phyloP scores from a whole-genome alignment of 345 rosid genomes.

The Psidium guajava region DNA sequence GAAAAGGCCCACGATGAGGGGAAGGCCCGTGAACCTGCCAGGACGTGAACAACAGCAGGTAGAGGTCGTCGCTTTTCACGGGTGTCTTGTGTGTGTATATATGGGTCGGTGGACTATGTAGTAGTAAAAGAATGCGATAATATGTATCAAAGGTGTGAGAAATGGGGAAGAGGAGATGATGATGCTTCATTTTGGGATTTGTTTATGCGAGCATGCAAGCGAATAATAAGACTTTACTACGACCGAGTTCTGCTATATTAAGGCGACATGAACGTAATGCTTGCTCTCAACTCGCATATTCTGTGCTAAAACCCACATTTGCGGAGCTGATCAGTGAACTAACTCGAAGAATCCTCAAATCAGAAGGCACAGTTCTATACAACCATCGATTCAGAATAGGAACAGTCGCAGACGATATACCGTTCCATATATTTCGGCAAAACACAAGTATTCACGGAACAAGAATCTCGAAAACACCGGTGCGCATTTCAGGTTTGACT shows the following conservation, averaged over 20 bases:
- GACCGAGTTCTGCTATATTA: not conserved
- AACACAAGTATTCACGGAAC: not conserved
- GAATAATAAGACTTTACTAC: not conserved
- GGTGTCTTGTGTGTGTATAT: not conserved
- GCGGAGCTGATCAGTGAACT: not conserved
- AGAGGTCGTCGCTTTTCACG: not conserved
- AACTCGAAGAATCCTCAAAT: not conserved
- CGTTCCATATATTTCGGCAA: not conserved
- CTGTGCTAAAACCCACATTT: not conserved
- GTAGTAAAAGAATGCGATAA: not conserved
- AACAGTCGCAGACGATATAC: not conserved
- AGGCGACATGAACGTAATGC: not conserved
- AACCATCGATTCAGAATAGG: not conserved
- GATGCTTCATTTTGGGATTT: not conserved
- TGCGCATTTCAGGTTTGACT: not conserved
- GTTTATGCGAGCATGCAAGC: not conserved
- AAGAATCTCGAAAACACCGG: too few relatives aligned
- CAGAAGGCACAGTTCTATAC: not conserved
- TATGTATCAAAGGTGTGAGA: not conserved
- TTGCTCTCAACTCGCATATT: not conserved
- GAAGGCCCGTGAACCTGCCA: not conserved
- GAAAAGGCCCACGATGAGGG: constrained; percentile 15
- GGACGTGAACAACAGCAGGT: not conserved
- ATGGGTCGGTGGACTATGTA: not conserved
- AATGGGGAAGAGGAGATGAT: not conserved